phyloP scores from a whole-genome alignment of 768 basidiomycete genomes.

The Pisolithus microcarpus region DNA sequence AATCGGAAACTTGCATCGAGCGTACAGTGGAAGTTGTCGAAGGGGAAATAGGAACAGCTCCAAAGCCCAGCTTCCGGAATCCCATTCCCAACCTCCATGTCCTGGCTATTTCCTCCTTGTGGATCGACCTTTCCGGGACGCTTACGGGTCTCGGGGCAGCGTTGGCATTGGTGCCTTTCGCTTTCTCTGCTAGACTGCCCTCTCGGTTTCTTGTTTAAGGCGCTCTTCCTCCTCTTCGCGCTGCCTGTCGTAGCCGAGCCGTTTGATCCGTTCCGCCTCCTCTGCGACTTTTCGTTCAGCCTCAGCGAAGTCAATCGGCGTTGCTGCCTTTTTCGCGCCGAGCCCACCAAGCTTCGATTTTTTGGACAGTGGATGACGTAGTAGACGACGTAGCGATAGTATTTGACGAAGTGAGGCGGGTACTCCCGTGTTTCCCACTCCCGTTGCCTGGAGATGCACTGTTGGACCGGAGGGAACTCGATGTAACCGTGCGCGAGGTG shows the following conservation, averaged over 20 bases:
- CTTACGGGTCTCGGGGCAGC: conserved; percentile 19
- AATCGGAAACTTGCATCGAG: conserved; percentile 26
- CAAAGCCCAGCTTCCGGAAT: conserved; percentile 78
- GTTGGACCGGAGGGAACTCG: conserved; percentile 50
- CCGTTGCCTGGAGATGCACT: conserved; percentile 25
- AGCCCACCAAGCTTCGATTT: conserved; percentile 70
- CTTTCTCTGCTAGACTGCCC: conserved; percentile 27
- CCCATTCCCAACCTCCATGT: conserved; percentile 57
- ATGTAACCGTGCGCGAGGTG: conserved; percentile 58
- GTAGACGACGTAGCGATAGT: conserved; percentile 24
- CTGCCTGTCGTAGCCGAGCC: conserved; percentile 85
- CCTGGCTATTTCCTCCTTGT: conserved; percentile 38
- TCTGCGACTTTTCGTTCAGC: conserved; percentile 86
- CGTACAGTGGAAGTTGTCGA: conserved; percentile 44
- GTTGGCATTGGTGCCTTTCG: conserved; percentile 20
- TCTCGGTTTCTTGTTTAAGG: conserved; percentile 55
- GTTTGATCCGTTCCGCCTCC: conserved; percentile 87
- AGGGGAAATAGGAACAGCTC: conserved; percentile 63
- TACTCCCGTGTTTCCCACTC: conserved; percentile 33
- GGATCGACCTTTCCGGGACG: conserved; percentile 24
- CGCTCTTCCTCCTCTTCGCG: conserved; percentile 80
- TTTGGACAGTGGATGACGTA: conserved; percentile 35
- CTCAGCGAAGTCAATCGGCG: conserved; percentile 86
- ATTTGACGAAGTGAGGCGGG: conserved; percentile 38
- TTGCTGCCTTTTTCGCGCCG: conserved; percentile 80